These are phyloP conservation scores for Cordia subcordata DNA, from an alignment of 257 asterid genomes.

Conservation along the genomic window DNA sequence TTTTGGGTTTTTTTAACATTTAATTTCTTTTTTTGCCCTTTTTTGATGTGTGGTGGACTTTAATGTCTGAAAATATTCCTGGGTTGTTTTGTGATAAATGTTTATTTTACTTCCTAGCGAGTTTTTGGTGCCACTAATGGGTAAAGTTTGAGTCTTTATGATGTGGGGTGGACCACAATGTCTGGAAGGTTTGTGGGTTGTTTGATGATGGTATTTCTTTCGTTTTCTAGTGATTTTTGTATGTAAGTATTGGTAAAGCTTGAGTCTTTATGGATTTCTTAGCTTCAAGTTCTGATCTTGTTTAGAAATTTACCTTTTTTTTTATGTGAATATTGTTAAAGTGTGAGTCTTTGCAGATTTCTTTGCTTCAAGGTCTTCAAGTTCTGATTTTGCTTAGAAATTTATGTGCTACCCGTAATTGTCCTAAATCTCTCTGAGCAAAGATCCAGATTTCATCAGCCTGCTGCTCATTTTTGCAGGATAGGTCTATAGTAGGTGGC, in stretches of 20 bases:
- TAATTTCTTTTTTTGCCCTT: no score
- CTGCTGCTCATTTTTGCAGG: constrained; percentile 3
- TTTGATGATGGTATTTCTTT: not conserved
- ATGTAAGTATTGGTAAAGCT: constrained; percentile 11
- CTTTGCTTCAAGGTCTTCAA: not conserved
- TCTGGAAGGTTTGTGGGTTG: not conserved
- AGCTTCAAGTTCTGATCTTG: not conserved
- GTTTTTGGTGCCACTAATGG: no score
- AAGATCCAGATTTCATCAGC: constrained; percentile 3
- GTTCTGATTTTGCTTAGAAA: not conserved
- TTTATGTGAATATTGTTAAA: constrained; percentile 5
- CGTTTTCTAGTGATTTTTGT: not conserved
- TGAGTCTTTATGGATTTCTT: constrained; percentile 8
- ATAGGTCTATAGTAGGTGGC: constrained; percentile 2
- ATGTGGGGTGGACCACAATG: no score
- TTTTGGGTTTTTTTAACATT: no score
- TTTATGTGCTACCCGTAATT: not conserved
- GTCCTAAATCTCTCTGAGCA: constrained; percentile 7
- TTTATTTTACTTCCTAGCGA: no score
- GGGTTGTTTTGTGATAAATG: no score
- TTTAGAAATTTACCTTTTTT: not conserved
- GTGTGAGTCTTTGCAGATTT: constrained; percentile 8
- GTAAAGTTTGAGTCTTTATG: no score
- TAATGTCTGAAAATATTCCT: no score
- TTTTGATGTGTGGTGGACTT: no score